These are phyloP conservation scores for Fraxinus sp. DNA, from an alignment of 305 asterid genomes.

Conservation along the genomic window DNA sequence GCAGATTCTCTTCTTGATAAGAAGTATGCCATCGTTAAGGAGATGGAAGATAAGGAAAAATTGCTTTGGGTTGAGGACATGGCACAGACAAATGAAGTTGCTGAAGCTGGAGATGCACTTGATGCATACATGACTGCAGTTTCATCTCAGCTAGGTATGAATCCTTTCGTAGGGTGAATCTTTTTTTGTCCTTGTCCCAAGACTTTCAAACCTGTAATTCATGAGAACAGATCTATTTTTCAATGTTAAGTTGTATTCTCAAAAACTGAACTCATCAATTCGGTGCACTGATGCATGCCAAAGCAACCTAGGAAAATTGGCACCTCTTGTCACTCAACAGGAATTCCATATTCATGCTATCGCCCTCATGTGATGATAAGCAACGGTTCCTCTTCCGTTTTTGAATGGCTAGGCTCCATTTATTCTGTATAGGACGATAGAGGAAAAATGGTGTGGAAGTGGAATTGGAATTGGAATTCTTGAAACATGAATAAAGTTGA, in stretches of 20 bases:
- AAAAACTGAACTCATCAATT: not conserved
- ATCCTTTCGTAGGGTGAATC: conserved; percentile 15
- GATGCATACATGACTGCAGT: conserved; percentile 91
- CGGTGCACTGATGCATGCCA: not conserved
- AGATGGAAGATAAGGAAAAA: conserved; percentile 64
- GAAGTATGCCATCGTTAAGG: conserved; percentile 62
- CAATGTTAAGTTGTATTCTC: conserved; percentile 3
- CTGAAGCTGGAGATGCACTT: conserved; percentile 84
- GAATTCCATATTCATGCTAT: not conserved
- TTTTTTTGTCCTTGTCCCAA: conserved; percentile 1
- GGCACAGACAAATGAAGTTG: conserved; percentile 38
- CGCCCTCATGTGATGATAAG: not conserved
- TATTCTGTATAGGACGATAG: not conserved
- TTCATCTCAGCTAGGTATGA: conserved; percentile 86
- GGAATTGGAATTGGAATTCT: not conserved
- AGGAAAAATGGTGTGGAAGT: not conserved
- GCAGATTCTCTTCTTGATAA: conserved; percentile 96
- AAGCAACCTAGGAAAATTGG: not conserved
- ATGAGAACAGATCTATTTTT: not conserved
- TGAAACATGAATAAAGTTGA: not conserved
- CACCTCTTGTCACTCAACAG: not conserved
- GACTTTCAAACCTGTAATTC: not conserved
- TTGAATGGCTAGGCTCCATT: not conserved
- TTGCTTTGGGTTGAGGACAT: conserved; percentile 51
- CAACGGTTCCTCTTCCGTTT: not conserved